These are phyloP conservation scores for Hygrocybe punicea DNA, from an alignment of 768 basidiomycete genomes.

Conservation along the genomic window DNA sequence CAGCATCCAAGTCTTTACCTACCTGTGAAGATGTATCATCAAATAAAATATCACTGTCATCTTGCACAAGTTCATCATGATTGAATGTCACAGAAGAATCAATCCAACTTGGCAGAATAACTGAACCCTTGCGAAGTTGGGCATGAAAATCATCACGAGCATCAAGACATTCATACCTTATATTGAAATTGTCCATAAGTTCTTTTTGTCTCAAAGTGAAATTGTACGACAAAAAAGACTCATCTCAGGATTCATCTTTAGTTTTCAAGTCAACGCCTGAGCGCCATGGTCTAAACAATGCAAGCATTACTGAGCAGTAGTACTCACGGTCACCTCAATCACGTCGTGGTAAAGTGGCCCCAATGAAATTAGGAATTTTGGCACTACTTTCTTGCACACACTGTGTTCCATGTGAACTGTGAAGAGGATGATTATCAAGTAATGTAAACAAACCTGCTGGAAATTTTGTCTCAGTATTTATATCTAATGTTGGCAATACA, in stretches of 20 bases:
- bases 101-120: too few relatives aligned
- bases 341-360: conserved; percentile 27
- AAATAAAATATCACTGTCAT: too few relatives aligned
- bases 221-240: conserved; percentile 17
- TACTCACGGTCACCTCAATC: conserved; percentile 32
- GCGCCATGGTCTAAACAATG: conserved; percentile 33
- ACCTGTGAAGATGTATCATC: not conserved
- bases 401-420: not conserved
- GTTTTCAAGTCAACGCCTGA: conserved; percentile 21
- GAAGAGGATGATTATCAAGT: conserved; percentile 8
- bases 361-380: conserved; percentile 29
- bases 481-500: not conserved
- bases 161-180: conserved; percentile 38
- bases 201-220: conserved; percentile 13
- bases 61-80: too few relatives aligned
- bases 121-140: not conserved
- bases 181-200: conserved; percentile 31
- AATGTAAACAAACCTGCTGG: conserved; percentile 20
- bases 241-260: conserved; percentile 22
- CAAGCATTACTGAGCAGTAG: conserved; percentile 32
- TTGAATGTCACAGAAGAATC: too few relatives aligned
- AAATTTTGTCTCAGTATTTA: conserved; percentile 25
- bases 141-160: conserved; percentile 10
- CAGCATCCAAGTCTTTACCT: not conserved
- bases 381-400: not conserved